phyloP scores from a whole-genome alignment of 2,329 filamentous ascomycete species.

The Fusarium sp. region DNA sequence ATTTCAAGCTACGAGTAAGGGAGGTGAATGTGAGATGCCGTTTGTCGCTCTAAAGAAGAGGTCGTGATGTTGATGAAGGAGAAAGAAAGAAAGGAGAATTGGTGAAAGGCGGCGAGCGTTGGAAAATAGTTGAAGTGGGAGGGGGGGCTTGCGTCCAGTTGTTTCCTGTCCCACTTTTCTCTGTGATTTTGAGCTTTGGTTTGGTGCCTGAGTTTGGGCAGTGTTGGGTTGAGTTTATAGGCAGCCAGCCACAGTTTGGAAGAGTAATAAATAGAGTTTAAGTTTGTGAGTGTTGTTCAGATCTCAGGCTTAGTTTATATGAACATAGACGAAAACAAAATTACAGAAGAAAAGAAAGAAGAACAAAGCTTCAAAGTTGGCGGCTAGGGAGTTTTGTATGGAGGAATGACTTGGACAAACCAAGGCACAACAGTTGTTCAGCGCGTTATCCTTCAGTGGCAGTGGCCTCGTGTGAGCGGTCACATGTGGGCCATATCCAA shows the following conservation, averaged over 20 bases:
- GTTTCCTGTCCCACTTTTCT: constrained; percentile 31
- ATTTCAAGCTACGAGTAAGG: constrained; percentile 20
- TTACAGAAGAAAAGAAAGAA: constrained; percentile 3
- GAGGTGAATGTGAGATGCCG: not conserved
- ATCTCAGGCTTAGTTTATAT: not conserved
- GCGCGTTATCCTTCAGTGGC: constrained; percentile 11
- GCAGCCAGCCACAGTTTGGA: constrained; percentile 3
- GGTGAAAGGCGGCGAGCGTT: constrained; percentile 21
- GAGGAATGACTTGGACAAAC: constrained; percentile 19
- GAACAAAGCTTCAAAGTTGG: constrained; percentile 1
- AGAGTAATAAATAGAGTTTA: not conserved
- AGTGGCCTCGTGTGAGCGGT: constrained; percentile 28
- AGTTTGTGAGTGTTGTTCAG: not conserved
- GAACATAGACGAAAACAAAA: not conserved
- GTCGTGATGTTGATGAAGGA: constrained; percentile 20
- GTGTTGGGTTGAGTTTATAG: constrained; percentile 3
- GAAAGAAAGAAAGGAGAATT: constrained; percentile 8
- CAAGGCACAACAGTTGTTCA: constrained; percentile 22
- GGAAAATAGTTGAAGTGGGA: constrained; percentile 29
- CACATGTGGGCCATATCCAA: constrained; percentile 28
- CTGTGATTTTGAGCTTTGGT: not conserved
- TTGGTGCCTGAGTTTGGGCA: constrained; percentile 9
- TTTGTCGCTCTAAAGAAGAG: constrained; percentile 15
- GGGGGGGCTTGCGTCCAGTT: constrained; percentile 23
- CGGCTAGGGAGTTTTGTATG: constrained; percentile 27